Percentiles rank a stretch among this genome's conserved stretches.
These are phyloP conservation scores for Oryza meridionalis DNA, from an alignment of 176 grass and related monocot genomes.

Conservation along the genomic window DNA sequence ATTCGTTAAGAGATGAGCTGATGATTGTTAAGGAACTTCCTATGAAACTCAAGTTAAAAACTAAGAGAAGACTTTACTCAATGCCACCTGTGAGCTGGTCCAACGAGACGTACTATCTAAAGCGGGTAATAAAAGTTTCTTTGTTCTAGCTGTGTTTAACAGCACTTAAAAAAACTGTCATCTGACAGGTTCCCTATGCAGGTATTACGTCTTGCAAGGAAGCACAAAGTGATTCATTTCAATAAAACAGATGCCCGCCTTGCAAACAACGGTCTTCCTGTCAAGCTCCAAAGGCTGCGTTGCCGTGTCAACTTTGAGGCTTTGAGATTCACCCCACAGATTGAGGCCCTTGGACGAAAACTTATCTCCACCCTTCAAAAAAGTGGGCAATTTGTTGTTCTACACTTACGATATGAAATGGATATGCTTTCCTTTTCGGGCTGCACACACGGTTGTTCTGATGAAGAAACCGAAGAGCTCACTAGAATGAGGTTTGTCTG, in stretches of 20 bases:
- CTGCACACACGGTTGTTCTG: slow-evolving; percentile 92
- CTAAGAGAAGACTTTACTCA: slow-evolving; percentile 58
- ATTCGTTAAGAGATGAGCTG: slow-evolving; percentile 95
- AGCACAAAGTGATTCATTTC: slow-evolving; percentile 94
- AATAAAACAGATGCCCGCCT: slow-evolving; percentile 88
- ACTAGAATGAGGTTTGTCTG: slow-evolving; percentile 83
- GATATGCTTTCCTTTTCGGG: slow-evolving; percentile 99
- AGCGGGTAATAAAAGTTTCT: slow-evolving; percentile 53
- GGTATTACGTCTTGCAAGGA: slow-evolving; percentile 90
- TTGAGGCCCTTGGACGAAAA: slow-evolving; percentile 84
- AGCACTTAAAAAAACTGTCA: neutral
- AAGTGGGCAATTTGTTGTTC: slow-evolving; percentile 84
- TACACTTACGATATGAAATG: slow-evolving; percentile 98
- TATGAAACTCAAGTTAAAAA: slow-evolving; percentile 62
- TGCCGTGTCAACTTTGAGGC: slow-evolving; percentile 89
- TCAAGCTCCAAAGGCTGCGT: slow-evolving; percentile 74
- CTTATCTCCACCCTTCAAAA: slow-evolving; percentile 68
- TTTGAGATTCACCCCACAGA: slow-evolving; percentile 89
- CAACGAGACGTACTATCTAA: slow-evolving; percentile 84
- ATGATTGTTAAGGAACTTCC: slow-evolving; percentile 87
- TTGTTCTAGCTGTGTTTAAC: slow-evolving; percentile 1
- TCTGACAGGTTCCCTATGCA: slow-evolving; percentile 42
- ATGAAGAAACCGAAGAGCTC: slow-evolving; percentile 69
- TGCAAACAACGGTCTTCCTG: slow-evolving; percentile 85
- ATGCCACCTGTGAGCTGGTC: slow-evolving; percentile 97